A percentile compares a stretch with the other conserved stretches of the same genome.
phyloP scores from a whole-genome alignment of 2,329 filamentous ascomycete genomes.

The Tolypocladium pustulatum region DNA sequence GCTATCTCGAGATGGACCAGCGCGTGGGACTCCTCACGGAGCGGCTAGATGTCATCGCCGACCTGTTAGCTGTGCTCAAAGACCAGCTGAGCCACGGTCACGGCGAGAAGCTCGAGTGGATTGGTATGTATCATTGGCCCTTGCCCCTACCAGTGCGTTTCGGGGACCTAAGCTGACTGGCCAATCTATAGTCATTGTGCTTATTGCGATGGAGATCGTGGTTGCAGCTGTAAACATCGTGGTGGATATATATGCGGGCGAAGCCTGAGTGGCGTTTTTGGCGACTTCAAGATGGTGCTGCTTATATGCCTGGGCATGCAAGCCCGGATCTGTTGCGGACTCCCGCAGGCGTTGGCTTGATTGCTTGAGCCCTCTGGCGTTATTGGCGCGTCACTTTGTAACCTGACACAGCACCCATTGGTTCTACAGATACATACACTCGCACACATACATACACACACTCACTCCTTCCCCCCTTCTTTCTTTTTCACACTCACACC shows the following conservation, averaged over 20 bases:
- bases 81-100: conserved; percentile 92
- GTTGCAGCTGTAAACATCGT: conserved; percentile 91
- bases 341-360: background rate
- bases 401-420: background rate
- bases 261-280: conserved; percentile 5
- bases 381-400: background rate
- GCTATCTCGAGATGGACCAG: conserved; percentile 97
- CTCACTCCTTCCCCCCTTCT: no score
- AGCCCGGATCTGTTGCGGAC: background rate
- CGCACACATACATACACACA: background rate
- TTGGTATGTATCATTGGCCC: conserved; percentile 45
- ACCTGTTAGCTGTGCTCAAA: conserved; percentile 84
- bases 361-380: background rate
- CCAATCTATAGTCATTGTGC: conserved; percentile 62
- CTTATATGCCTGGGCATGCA: background rate
- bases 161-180: background rate
- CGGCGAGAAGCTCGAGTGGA: conserved; percentile 82
- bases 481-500: background rate
- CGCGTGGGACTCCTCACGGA: conserved; percentile 82
- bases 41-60: conserved; percentile 76
- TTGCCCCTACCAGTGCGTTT: background rate
- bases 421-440: background rate
- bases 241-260: conserved; percentile 69
- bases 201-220: conserved; percentile 91
- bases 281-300: background rate